Base-by-base conservation (phyloP, 2,329 filamentous ascomycete species). In the Colletotrichum spinosum region DNA sequence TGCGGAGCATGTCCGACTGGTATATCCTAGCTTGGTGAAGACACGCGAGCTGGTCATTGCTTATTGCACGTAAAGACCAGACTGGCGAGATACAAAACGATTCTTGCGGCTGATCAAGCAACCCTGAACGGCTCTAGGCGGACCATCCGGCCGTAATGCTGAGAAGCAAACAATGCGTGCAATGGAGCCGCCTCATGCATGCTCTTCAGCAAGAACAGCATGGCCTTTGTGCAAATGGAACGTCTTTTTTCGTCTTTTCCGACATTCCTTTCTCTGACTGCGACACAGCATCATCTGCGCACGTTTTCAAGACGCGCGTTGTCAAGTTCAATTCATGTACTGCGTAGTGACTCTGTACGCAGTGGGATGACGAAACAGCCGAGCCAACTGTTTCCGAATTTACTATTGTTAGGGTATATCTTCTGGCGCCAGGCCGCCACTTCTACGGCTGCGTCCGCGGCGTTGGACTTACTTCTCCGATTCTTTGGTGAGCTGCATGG, bases 21-120 rank as follows among this genome's bases (percentile, higher is more conserved):
- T 37, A 61, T 50, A 46, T 57, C 25, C 25, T 25, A 25, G 25
- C 25, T 25, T 25, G 49, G 39, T 17, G 25, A 8, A 56, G 17
- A 49, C 41, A 52, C 45, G 45, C 46, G 38, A 48, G 41, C 37
- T 44, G 6, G 33, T 44, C 34, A 10, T 57, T 57, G 55, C 55
- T 57, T 50, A 39, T 50, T 42, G 48, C 39, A 56, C 45, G 25
- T 57, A 48, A 55, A 46, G 58, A 45, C 58, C 45, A 13, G 34
- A 34, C 42, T 42, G 17, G 7, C 51, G 62, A 50, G 15, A 46
- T 15, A 62, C 41, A 39, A 38, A 35, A 39, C 41, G 48, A 17
- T 61, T 39, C 39, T 17, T 45, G 35, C 8, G 33, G 45, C 35
- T 5, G 44, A 39, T 61, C 12, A 61, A 52, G 57, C 39, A 55